A percentile compares a stretch with the other conserved stretches of the same genome.
These are phyloP conservation scores for Miamiensis avidus DNA, from an alignment of 169 alveolate species.

Conservation along the genomic window DNA sequence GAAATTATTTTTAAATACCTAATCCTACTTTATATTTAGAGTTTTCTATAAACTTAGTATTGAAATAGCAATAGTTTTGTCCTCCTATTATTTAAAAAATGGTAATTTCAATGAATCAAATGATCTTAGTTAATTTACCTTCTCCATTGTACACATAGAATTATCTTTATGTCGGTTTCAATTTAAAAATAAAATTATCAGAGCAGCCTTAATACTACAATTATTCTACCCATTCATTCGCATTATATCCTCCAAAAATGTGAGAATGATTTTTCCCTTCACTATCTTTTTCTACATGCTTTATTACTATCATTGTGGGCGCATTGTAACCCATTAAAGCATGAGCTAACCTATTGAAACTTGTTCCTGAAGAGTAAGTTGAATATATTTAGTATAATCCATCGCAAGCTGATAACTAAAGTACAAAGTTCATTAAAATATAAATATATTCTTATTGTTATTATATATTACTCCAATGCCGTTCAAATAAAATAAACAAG, in stretches of 20 bases:
- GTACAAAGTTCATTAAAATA: not conserved
- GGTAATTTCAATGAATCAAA: slow-evolving; percentile 22
- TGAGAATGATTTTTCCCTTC: not conserved
- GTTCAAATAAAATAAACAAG: not conserved
- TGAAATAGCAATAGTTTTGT: slow-evolving; percentile 23
- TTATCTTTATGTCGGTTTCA: slow-evolving; percentile 9
- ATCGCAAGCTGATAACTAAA: not conserved
- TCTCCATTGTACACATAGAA: not conserved
- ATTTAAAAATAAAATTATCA: not conserved
- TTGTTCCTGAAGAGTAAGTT: slow-evolving; percentile 31
- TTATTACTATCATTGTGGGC: slow-evolving; percentile 30
- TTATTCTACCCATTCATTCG: slow-evolving; percentile 24
- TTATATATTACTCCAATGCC: not conserved
- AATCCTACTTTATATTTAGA: slow-evolving; percentile 49
- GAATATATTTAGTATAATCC: slow-evolving; percentile 19
- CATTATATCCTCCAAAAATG: slow-evolving; percentile 37
- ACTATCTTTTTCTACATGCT: slow-evolving; percentile 23
- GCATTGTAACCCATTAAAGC: slow-evolving; percentile 40
- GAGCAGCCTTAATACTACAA: slow-evolving; percentile 18
- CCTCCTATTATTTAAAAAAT: slow-evolving; percentile 12
- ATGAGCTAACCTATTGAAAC: slow-evolving; percentile 36
- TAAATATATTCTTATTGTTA: not conserved
- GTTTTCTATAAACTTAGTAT: slow-evolving; percentile 29
- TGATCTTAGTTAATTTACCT: slow-evolving; percentile 25
- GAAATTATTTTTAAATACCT: not conserved